Evolutionary conservation across 208 protist genomes (phyloP), one percentile per base, ranked within the genome.

Genomic region (Acanthamoeba lenticulata): DNA sequence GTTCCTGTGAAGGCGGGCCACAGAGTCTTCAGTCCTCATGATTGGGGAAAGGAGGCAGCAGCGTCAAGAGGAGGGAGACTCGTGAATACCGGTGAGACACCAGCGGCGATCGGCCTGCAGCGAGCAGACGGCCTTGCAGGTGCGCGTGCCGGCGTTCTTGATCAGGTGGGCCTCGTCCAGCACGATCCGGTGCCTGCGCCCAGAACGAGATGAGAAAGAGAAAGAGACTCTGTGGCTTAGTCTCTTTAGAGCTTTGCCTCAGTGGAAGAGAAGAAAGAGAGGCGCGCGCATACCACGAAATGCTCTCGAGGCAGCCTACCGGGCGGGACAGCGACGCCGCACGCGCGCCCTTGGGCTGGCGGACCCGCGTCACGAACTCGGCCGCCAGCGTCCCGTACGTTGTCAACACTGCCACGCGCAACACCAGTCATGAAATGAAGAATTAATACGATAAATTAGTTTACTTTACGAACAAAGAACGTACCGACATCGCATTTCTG

Each of bases 81-180:
- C 96, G 6, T 97, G 97, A 17, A 97, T 98, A 19, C 97, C 97
- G 7, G 95, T 98, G 38, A 98, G 85, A 36, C 94, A 97, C 97
- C 97, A 98, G 49, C 97, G 94, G 3, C 77, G 62, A 27, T 95
- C 60, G 9, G 96, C 60, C n/a, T 96, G 57, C 29, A 98, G 77
- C 15, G 6, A 15, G 24, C 27, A 65, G 27, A 69, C 92, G 27
- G 97, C 96, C 38, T 94, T 95, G 6, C 90, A 81, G 27, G 88
- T 86, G 27, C 88, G 1, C 17, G 96, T 97, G 3, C 49, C 32
- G 29, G 62, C 19, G 24, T 97, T 96, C 94, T 98, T 97, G 88
- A 98, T 97, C 15, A 92, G 83, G 90, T 98, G 97, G 19, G 97
- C 97, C 88, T 97, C 96, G 92, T 98, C 96, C 9, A 98, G n/a